Evolutionary conservation across 371 early-diverging fungal genomes (phyloP).

Genomic region (Haplosporangium sp.): DNA sequence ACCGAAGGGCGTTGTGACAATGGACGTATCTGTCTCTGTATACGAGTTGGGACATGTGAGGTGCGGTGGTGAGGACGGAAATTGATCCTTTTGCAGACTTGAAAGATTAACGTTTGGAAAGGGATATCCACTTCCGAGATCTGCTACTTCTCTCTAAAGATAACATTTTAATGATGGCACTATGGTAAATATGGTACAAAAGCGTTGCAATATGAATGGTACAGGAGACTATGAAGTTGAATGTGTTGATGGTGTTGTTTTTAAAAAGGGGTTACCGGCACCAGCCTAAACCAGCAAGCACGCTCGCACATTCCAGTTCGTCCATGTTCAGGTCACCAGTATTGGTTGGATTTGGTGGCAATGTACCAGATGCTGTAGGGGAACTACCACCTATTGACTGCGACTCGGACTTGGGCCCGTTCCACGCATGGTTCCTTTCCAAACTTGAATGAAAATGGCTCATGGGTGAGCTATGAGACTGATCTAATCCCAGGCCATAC

Average conservation of each 20-base stretch:
- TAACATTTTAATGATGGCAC: not conserved
- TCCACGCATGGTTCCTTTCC: constrained; percentile 31
- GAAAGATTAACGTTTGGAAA: too few relatives aligned
- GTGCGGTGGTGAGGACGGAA: too few relatives aligned
- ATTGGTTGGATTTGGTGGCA: not conserved
- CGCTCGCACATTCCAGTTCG: constrained; percentile 53
- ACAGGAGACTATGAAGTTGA: not conserved
- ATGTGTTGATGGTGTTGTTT: not conserved
- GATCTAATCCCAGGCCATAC: constrained; percentile 30
- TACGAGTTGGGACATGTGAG: too few relatives aligned
- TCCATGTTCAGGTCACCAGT: constrained; percentile 42
- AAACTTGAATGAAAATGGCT: constrained; percentile 15
- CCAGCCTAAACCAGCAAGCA: constrained; percentile 53
- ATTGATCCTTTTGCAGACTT: too few relatives aligned
- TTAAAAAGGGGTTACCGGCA: constrained; percentile 18
- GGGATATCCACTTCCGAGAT: too few relatives aligned
- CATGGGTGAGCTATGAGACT: constrained; percentile 11
- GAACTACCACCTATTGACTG: not conserved
- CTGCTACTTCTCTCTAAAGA: too few relatives aligned
- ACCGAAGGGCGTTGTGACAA: too few relatives aligned
- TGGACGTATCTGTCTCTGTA: too few relatives aligned
- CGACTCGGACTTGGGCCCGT: not conserved
- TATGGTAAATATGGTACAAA: constrained; percentile 2
- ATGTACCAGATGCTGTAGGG: not conserved
- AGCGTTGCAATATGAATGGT: not conserved